These are phyloP conservation scores for Thelonectria blattea DNA, from an alignment of 2,329 filamentous ascomycete genomes.

Conservation along the genomic window DNA sequence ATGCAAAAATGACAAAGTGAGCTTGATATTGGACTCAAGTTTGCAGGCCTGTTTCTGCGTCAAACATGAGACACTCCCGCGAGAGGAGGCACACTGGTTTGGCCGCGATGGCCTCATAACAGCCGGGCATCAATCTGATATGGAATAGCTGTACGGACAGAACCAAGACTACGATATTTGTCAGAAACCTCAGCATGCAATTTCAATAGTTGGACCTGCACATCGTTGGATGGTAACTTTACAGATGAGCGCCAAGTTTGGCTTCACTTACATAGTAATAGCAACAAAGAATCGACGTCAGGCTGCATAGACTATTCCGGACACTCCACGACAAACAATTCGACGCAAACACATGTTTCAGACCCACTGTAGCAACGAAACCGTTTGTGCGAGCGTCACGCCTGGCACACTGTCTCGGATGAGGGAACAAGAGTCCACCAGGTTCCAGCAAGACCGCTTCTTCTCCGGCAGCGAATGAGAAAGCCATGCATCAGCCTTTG, in stretches of 20 bases:
- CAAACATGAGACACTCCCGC: not conserved
- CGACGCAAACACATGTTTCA: not conserved
- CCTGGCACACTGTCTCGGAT: not conserved
- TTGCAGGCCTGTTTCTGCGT: not conserved
- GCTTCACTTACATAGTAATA: not conserved
- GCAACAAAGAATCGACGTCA: not conserved
- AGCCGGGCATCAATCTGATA: no score
- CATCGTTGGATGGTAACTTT: not conserved
- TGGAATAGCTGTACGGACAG: not conserved
- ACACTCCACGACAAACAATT: not conserved
- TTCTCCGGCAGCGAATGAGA: not conserved
- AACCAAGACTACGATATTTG: not conserved
- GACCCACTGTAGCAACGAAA: not conserved
- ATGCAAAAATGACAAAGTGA: not conserved
- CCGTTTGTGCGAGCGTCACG: not conserved
- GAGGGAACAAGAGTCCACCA: not conserved
- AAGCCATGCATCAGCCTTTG: constrained; percentile 10
- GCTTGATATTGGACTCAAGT: not conserved
- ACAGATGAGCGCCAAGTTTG: no score
- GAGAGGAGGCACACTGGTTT: not conserved
- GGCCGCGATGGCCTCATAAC: not conserved
- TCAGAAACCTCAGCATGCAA: not conserved
- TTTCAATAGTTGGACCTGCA: not conserved
- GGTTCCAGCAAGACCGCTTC: not conserved
- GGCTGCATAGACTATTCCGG: not conserved